phyloP scores from a whole-genome alignment of 352 stramenopile species.

The Pythium dissimile region DNA sequence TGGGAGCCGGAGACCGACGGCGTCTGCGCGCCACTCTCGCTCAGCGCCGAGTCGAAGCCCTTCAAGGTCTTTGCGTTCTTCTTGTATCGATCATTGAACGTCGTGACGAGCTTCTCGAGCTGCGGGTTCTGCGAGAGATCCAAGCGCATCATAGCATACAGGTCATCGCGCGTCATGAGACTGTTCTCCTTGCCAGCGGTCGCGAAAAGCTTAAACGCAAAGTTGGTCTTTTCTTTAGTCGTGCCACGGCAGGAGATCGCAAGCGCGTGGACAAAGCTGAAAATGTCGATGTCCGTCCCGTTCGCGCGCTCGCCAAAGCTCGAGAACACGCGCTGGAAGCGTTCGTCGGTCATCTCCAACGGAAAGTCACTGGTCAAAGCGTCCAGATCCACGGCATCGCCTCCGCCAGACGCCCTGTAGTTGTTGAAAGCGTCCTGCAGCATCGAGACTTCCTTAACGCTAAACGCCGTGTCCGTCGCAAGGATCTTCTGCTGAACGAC shows the following conservation, averaged over 20 bases:
- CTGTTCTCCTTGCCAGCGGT: conserved; percentile 32
- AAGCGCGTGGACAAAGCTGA: conserved; percentile 83
- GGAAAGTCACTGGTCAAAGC: conserved; percentile 75
- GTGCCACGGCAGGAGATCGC: conserved; percentile 74
- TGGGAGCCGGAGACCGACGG: conserved; percentile 77
- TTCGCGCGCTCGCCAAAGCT: conserved; percentile 80
- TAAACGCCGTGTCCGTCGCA: conserved; percentile 79
- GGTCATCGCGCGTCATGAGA: conserved; percentile 75
- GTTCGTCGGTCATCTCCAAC: conserved; percentile 81
- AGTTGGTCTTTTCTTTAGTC: conserved; percentile 65
- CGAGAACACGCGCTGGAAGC: conserved; percentile 70
- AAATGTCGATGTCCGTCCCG: conserved; percentile 79
- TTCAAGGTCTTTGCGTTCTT: conserved; percentile 31
- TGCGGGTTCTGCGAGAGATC: conserved; percentile 77
- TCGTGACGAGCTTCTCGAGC: conserved; percentile 58
- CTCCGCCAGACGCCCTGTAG: conserved; percentile 65
- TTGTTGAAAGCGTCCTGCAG: conserved; percentile 85
- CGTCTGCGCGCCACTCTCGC: conserved; percentile 43
- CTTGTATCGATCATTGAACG: conserved; percentile 61
- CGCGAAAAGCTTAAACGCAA: conserved; percentile 80
- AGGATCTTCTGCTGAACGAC: conserved; percentile 87
- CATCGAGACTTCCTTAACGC: conserved; percentile 69
- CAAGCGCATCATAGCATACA: conserved; percentile 81
- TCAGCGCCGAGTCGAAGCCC: conserved; percentile 1
- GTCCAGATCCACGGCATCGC: conserved; percentile 73